Evolutionary conservation across 225 moss, liverwort and hornwort genomes (phyloP), one percentile per base, ranked within the genome.

Genomic region (Polytrichum formosum): DNA sequence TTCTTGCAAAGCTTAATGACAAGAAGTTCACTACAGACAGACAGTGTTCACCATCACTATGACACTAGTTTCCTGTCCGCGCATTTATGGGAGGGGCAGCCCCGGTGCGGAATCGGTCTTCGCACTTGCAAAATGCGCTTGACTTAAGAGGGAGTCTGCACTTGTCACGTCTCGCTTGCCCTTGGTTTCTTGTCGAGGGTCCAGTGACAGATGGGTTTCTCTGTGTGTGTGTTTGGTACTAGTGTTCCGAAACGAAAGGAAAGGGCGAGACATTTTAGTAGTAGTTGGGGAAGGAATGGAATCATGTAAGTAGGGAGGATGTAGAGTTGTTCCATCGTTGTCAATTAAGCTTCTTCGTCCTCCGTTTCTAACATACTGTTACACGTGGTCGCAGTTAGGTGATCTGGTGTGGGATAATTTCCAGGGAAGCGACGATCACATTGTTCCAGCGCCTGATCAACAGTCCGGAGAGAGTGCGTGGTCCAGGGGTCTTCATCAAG

Each of bases 351-450:
- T 67, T 21, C 21, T 71, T 53, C 63, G 35, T 72, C 16, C 17
- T 26, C 26, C 62, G 53, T 53, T 8, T 75, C 82, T 83, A 77
- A 86, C 77, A 65, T 75, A 58, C 21, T 55, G 65, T 69, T 69
- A 26, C 73, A 63, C 84, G 83, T 79, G 72, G 17, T 84, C 16
- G 83, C 85, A 89, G 88, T 75, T 80, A 72, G 81, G 61, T 75
- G 77, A 77, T 77, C 54, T 79, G 83, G 69, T 77, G 29, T 75
- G 81, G 78, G 80, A 61, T 83, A 74, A 70, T 70, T 77, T 86
- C 35, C 70, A 77, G 82, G 77, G 71, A 70, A 67, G 67, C 37
- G 73, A 78, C 74, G 79, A 75, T 55, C 70, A 64, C 35, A 53
- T 58, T 67, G 53, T 75, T 13, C 72, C 74, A 67, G 75, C 68